Base-by-base conservation (phyloP, 768 basidiomycete genomes). In the Amanita exitialis region DNA sequence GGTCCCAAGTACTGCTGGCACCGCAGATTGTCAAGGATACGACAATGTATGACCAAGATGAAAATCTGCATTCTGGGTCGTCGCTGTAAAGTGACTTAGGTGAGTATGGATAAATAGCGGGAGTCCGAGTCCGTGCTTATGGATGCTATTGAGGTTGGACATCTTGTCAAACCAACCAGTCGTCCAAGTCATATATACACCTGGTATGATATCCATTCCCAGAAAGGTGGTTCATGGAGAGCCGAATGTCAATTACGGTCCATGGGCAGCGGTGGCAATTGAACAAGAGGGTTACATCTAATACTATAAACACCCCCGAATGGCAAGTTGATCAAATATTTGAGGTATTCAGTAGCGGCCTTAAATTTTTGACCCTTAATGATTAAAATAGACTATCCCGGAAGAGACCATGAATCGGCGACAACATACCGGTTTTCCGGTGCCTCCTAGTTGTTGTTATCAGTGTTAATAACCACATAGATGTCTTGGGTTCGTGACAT, bases 291-390 rank as follows among this genome's bases (percentile, higher is more conserved):
- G 76, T 6, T 74, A 73, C 54, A 64, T 79, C 39, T n/a, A 77
- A 73, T 58, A 77, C 77, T 9, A 77, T 79, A 48, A 76, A 80
- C 53, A 76, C 71, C 4, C 78, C 77, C 0, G 71, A 78, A 58
- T 80, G 74, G 75, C 62, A 64, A 15, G 66, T 76, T 2, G 69
- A 79, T 59, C 75, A 77, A 55, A 77, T 79, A 42, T 75, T 75
- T 77, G 54, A 57, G 75, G 7, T 27, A 27, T 32, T 32, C 30
- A 32, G 13, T 4, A 32, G 32, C 32, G 13, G 32, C 4, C 32
- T 32, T 32, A 5, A 32, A 32, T 12, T 32, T 13, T 32, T 13
- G 32, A 13, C 32, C 32, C 32, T 32, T 13, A 32, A 32, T 13
- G 32, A 32, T 32, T 3, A 13, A 13, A 32, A 2, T 67, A 75